These are phyloP conservation scores for Guillardia theta DNA, from an alignment of 78 protist genomes.

Conservation along the genomic window DNA sequence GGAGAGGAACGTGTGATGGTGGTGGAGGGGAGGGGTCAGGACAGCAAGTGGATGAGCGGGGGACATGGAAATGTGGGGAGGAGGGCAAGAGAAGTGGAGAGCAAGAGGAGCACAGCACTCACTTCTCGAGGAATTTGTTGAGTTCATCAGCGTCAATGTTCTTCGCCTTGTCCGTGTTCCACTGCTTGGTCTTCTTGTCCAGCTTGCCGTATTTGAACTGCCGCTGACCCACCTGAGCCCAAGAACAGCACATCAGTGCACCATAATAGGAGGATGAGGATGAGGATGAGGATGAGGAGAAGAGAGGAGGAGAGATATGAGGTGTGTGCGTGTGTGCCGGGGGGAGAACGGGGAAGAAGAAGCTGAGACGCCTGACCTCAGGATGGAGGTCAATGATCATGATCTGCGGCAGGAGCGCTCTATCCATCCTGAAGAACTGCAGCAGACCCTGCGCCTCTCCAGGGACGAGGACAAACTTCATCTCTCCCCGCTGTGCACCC, in stretches of 20 bases:
- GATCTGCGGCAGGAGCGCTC: background rate
- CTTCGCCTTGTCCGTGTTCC: background rate
- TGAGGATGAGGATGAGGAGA: no score
- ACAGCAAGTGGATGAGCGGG: no score
- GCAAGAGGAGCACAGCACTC: no score
- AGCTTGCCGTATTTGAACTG: background rate
- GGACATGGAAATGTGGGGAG: no score
- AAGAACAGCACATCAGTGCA: no score
- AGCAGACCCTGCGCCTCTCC: background rate
- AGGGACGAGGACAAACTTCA: background rate
- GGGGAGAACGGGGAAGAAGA: no score
- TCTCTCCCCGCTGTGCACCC: background rate
- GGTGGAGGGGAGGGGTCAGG: no score
- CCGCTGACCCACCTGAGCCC: conserved; percentile 17
- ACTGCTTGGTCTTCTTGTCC: background rate
- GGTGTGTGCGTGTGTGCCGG: no score
- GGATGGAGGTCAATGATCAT: conserved; percentile 9
- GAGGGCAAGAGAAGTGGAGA: no score
- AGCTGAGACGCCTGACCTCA: background rate
- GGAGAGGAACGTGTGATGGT: no score
- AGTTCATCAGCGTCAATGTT: background rate
- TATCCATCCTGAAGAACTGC: background rate
- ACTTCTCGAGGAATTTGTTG: background rate
- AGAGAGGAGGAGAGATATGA: no score
- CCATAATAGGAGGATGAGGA: no score